Base-by-base conservation (phyloP, 2,329 filamentous ascomycete genomes). In the Blastomyces parvus region DNA sequence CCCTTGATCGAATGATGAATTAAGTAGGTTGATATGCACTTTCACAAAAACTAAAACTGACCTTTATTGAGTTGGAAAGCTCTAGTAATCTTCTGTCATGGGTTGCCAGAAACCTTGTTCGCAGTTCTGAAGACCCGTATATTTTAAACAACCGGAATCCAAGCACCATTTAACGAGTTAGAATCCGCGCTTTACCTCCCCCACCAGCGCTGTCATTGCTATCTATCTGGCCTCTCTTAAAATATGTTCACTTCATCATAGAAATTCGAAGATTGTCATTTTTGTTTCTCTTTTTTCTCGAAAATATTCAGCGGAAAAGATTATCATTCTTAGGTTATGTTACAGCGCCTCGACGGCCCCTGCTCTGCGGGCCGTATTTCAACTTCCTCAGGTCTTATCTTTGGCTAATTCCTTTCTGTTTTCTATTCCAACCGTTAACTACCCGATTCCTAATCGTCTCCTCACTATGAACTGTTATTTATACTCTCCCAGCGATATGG, bases 1-100 rank as follows among this genome's bases (percentile, higher is more conserved):
- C 25, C 59, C 17, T 48, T 60, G n/a, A 60, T 60, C 27, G 19
- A 9, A 0, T 44, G 42, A 22, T 60, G 42, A 60, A 60, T 60
- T n/a, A 13, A 36, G 19, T 58, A 44, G 14, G 14, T 22, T 27
- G 13, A 38, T 44, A 58, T 13, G 56, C 14, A 58, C 40, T 14
- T 19, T 14, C 11, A 9, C 22, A 17, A 22, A 25, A 25, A 40
- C 9, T 25, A 27, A 7, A 40, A 44, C 2, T 9, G n/a, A 40
- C 14, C 13, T 25, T 58, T 58, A 27, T 42, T 30, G 36, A 58
- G n/a, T 19, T 9, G 8, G 14, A 6, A 27, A 50, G 13, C n/a
- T 36, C 30, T 27, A 9, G 36, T 38, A 42, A 14, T 27, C 5
- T 7, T 55, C 11, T 9, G 17, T 11, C 19, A 13, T 36, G 52